Percentiles rank a stretch among this genome's conserved stretches.
Evolutionary conservation across 2,329 filamentous ascomycete genomes (phyloP).

Genomic region (Pseudocercospora fijiensis): DNA sequence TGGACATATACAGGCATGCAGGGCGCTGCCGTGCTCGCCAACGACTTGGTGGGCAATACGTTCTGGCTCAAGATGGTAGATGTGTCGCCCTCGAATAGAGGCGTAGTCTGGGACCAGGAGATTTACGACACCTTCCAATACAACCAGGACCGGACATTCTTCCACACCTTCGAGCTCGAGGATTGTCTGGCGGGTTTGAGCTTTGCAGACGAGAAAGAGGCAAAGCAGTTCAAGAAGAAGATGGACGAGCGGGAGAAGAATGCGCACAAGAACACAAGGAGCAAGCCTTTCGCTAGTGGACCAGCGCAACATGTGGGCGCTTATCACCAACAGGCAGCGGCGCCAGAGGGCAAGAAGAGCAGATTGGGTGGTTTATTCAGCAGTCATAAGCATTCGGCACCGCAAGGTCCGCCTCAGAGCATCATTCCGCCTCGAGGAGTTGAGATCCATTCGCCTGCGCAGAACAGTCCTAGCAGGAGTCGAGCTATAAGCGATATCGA

Average conservation of each 20-base stretch:
- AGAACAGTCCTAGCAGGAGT: slow-evolving; percentile 30
- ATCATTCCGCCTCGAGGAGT: slow-evolving; percentile 51
- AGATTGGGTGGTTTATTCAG: slow-evolving; percentile 32
- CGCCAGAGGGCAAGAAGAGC: slow-evolving; percentile 21
- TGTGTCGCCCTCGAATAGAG: slow-evolving; percentile 78
- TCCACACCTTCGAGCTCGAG: slow-evolving; percentile 95
- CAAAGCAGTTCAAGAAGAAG: slow-evolving; percentile 95
- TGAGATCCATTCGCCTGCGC: slow-evolving; percentile 38
- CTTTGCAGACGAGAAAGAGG: slow-evolving; percentile 98
- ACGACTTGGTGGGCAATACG: slow-evolving; percentile 91
- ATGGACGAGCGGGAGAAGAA: slow-evolving; percentile 57
- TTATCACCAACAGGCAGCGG: slow-evolving; percentile 16
- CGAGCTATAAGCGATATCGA: slow-evolving; percentile 53
- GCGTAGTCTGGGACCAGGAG: slow-evolving; percentile 96
- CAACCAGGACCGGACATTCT: slow-evolving; percentile 96
- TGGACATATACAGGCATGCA: slow-evolving; percentile 95
- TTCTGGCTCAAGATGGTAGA: slow-evolving; percentile 98
- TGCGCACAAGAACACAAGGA: slow-evolving; percentile 19
- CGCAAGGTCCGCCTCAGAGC: slow-evolving; percentile 42
- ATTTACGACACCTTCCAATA: slow-evolving; percentile 94
- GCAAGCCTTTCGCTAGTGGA: slow-evolving; percentile 32
- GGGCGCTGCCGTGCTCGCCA: slow-evolving; percentile 85
- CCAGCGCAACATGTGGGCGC: slow-evolving; percentile 22
- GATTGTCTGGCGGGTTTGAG: slow-evolving; percentile 86
- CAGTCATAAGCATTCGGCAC: slow-evolving; percentile 32